These are phyloP conservation scores for Fusarium agapanthi DNA, from an alignment of 2,329 filamentous ascomycete species.

Conservation along the genomic window DNA sequence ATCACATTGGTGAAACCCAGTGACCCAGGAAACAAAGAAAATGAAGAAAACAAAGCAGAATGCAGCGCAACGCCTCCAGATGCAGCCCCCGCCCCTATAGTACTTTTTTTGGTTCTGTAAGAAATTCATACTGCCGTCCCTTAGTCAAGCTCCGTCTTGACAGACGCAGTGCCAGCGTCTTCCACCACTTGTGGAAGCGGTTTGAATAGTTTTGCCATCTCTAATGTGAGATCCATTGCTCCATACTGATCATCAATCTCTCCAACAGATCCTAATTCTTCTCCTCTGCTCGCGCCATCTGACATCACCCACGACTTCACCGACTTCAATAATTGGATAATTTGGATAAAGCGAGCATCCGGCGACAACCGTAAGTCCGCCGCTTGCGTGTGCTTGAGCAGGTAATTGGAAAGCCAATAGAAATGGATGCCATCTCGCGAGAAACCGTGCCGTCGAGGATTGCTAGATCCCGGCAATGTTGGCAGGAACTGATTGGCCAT, in stretches of 20 bases:
- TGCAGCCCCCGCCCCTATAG: conserved; percentile 49
- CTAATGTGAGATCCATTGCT: conserved; percentile 69
- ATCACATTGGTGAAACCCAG: conserved; percentile 32
- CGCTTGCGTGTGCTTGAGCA: conserved; percentile 66
- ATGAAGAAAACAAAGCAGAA: conserved; percentile 41
- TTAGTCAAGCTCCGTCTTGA: conserved; percentile 52
- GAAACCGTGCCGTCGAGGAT: conserved; percentile 70
- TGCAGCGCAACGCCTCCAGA: conserved; percentile 53
- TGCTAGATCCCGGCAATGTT: conserved; percentile 54
- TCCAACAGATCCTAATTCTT: conserved; percentile 73
- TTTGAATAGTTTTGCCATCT: conserved; percentile 77
- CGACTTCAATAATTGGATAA: conserved; percentile 68
- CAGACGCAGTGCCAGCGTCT: conserved; percentile 52
- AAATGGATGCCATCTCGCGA: conserved; percentile 77
- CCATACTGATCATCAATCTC: conserved; percentile 75
- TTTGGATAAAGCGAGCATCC: conserved; percentile 68
- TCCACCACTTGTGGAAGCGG: conserved; percentile 61
- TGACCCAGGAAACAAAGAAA: conserved; percentile 40
- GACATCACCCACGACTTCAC: conserved; percentile 68
- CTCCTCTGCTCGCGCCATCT: conserved; percentile 71
- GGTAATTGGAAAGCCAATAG: conserved; percentile 74
- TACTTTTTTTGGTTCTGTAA: conserved; percentile 42
- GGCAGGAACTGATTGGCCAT: conserved; percentile 73
- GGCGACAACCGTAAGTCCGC: conserved; percentile 63
- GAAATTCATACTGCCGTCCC: conserved; percentile 45